Evolutionary conservation across 768 basidiomycete species (phyloP), one percentile per base, ranked within the genome.

Genomic region (Phlegmacium glaucopus): DNA sequence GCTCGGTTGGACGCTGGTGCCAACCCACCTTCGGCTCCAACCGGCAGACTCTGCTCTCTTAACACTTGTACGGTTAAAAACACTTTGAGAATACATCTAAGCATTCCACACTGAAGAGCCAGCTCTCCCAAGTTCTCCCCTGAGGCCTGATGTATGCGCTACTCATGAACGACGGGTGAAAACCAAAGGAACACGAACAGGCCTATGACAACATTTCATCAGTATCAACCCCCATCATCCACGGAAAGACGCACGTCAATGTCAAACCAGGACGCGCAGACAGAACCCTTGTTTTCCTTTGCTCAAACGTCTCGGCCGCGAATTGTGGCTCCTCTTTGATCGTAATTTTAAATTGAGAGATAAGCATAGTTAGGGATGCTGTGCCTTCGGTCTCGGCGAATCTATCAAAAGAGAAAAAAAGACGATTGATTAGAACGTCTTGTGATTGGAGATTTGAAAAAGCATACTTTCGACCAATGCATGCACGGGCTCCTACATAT

Each of bases 241-340:
- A 32, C 8, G 30, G 6, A 10, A 4, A 11, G 32, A n/a, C 3
- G 3, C 3, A 34, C 32, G 32, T 34, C 32, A 34, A 10, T 34
- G 32, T 34, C 6, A 34, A 6, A 34, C 32, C 32, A 34, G 32
- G 11, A 10, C 32, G 32, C 11, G 11, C 4, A 34, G 32, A 15
- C 50, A 77, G 48, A 35, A 78, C 53, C 28, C 76, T 62, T 42
- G 53, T 61, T 51, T 66, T 72, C 43, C 61, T 64, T 52, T 71
- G 57, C 55, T 71, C 72, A 48, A 74, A 71, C 4, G 68, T 65
- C 57, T 75, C 75, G 9, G 51, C 48, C 0, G 64, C 67, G 53
- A 74, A 77, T 44, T 69, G 63, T 3, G 72, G 69, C 36, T 78
- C 75, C 27, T 76, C 72, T 47, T 67, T 70, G 22, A 77, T 55